Percentiles rank a stretch among this genome's conserved stretches.
These are phyloP conservation scores for Pezicula radicicola DNA, from an alignment of 2,329 filamentous ascomycete species.

Conservation along the genomic window DNA sequence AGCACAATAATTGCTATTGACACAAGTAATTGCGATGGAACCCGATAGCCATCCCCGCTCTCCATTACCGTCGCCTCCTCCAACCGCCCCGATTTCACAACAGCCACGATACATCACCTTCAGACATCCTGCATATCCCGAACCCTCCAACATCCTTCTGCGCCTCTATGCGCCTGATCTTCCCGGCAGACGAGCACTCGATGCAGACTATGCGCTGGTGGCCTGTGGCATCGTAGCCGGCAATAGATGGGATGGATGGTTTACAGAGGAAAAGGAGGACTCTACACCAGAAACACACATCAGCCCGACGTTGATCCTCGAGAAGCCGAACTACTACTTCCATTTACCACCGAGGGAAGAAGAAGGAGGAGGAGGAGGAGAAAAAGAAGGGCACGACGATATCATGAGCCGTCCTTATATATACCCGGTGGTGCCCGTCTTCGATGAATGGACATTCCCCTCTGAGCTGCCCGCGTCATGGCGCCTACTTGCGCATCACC, in stretches of 20 bases:
- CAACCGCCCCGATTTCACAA: neutral
- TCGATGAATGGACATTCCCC: no score
- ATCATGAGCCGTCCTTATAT: no score
- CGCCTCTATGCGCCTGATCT: neutral
- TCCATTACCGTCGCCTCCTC: no score
- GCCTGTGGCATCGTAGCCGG: neutral
- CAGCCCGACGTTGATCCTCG: neutral
- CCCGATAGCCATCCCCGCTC: no score
- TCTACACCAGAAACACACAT: neutral
- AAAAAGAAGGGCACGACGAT: no score
- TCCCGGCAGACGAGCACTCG: neutral
- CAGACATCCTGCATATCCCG: neutral
- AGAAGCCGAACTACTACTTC: neutral
- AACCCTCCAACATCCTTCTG: neutral
- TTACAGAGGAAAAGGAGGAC: neutral
- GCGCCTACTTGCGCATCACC: no score
- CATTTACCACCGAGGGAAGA: no score
- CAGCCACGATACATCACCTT: neutral
- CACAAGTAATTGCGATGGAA: no score
- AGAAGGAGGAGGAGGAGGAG: no score
- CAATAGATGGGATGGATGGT: neutral
- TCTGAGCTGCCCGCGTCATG: no score
- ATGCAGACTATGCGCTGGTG: neutral
- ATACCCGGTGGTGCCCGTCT: no score
- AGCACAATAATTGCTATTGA: no score